Evolutionary conservation across 1,139 yeast species (phyloP).

Genomic region (Candida neerlandica): DNA sequence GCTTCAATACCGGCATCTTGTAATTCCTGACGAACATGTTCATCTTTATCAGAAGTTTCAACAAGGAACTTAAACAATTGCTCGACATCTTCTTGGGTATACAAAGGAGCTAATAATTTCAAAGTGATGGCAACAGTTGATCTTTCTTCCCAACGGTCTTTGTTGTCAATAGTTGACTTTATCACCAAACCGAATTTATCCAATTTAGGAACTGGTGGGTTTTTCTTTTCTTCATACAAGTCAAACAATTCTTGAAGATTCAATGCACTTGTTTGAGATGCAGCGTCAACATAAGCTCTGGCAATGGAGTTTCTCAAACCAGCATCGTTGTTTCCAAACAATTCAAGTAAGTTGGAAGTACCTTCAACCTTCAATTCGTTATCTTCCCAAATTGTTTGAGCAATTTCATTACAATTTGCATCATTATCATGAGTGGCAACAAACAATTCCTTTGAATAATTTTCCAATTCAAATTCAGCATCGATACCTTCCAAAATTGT

Average conservation of each 20-base stretch:
- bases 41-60: slow-evolving; percentile 69
- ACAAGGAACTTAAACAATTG: slow-evolving; percentile 61
- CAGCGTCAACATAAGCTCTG: slow-evolving; percentile 40
- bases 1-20: slow-evolving; percentile 87
- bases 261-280: slow-evolving; percentile 19
- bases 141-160: slow-evolving; percentile 83
- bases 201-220: slow-evolving; percentile 74
- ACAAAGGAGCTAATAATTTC: slow-evolving; percentile 56
- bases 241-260: slow-evolving; percentile 53
- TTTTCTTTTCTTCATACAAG: slow-evolving; percentile 59
- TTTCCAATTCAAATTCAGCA: slow-evolving; percentile 77
- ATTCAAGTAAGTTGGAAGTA: slow-evolving; percentile 50
- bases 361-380: slow-evolving; percentile 54
- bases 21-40: slow-evolving; percentile 75
- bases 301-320: slow-evolving; percentile 73
- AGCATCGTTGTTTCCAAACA: slow-evolving; percentile 55
- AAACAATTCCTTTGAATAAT: slow-evolving; percentile 71
- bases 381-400: slow-evolving; percentile 85
- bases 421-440: slow-evolving; percentile 79
- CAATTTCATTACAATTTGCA: slow-evolving; percentile 61
- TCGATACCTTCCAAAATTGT: slow-evolving; percentile 84
- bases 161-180: slow-evolving; percentile 58
- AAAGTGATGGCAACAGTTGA: slow-evolving; percentile 77
- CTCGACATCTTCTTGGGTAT: slow-evolving; percentile 43
- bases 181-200: slow-evolving; percentile 82